A percentile compares a stretch with the other conserved stretches of the same genome.
Evolutionary conservation across 495 filamentous ascomycete species (phyloP).

Genomic region (Aspergillus egyptiacus): DNA sequence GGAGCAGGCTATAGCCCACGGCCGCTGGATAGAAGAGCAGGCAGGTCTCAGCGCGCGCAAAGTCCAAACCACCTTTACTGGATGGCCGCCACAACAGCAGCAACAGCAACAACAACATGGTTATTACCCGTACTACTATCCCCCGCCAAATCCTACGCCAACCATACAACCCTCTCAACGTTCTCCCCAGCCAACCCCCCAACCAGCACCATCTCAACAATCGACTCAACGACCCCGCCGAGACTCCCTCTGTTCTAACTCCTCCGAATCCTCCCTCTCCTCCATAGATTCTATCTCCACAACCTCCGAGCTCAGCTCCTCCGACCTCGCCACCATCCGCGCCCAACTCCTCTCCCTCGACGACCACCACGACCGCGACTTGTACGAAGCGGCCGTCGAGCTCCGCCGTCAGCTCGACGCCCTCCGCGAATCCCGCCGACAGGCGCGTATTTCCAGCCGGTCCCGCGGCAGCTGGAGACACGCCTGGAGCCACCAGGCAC

Average conservation of each 20-base stretch:
- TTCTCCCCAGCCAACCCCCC: not conserved
- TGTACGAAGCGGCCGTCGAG: conserved; percentile 36
- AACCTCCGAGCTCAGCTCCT: conserved; percentile 36
- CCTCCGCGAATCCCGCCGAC: conserved; percentile 35
- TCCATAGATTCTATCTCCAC: conserved; percentile 41
- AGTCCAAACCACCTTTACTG: conserved; percentile 17
- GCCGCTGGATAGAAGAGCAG: conserved; percentile 40
- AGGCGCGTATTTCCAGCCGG: conserved; percentile 23
- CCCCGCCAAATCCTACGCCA: conserved; percentile 2
- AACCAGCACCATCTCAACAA: conserved; percentile 5
- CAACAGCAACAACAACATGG: conserved; percentile 10
- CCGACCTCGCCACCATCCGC: conserved; percentile 38
- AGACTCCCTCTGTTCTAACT: conserved; percentile 29
- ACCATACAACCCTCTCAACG: not conserved
- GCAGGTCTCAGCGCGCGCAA: conserved; percentile 28
- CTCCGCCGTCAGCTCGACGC: conserved; percentile 35
- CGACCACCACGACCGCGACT: conserved; percentile 35
- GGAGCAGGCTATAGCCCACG: conserved; percentile 38
- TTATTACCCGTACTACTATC: conserved; percentile 12
- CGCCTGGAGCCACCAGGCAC: conserved; percentile 18
- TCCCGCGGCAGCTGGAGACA: conserved; percentile 24
- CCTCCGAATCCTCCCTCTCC: conserved; percentile 37
- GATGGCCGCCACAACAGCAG: conserved; percentile 11
- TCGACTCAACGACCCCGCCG: conserved; percentile 23
- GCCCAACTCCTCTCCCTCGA: conserved; percentile 35